phyloP scores from a whole-genome alignment of 441 rosid genomes.

The Dalechampia spathulata region DNA sequence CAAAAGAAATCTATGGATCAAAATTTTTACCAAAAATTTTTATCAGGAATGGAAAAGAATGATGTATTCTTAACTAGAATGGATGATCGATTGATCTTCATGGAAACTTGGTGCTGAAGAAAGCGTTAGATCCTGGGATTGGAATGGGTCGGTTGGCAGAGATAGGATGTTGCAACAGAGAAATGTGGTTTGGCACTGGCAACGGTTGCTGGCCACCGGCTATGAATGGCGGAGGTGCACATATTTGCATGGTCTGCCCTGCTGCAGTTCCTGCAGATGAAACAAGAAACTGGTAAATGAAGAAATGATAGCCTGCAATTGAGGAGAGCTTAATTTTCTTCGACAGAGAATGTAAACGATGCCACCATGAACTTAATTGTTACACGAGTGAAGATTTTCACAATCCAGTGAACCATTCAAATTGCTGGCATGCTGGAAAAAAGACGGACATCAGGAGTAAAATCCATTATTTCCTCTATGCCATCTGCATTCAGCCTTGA shows the following conservation, averaged over 20 bases:
- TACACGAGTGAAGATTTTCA: too few relatives aligned
- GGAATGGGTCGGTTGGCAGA: constrained; percentile 33
- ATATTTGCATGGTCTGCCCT: constrained; percentile 45
- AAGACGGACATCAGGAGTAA: too few relatives aligned
- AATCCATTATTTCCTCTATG: too few relatives aligned
- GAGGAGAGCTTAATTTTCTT: background rate
- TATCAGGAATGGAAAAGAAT: constrained; percentile 14
- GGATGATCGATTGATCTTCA: constrained; percentile 28
- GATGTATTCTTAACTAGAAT: background rate
- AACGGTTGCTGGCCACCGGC: constrained; percentile 45
- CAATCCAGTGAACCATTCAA: too few relatives aligned
- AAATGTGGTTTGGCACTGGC: constrained; percentile 38
- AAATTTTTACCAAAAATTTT: constrained; percentile 24
- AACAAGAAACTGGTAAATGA: background rate
- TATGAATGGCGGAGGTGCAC: constrained; percentile 40
- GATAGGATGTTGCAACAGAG: constrained; percentile 49
- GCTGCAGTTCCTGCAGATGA: constrained; percentile 36
- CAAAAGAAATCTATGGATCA: constrained; percentile 18
- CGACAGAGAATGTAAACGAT: too few relatives aligned
- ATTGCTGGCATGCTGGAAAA: too few relatives aligned
- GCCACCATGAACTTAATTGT: too few relatives aligned
- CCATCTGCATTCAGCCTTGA: too few relatives aligned
- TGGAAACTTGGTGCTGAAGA: constrained; percentile 42
- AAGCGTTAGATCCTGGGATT: constrained; percentile 43
- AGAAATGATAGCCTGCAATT: background rate